Evolutionary conservation across 495 filamentous ascomycete species (phyloP).

Genomic region (Amniculicola lignicola): DNA sequence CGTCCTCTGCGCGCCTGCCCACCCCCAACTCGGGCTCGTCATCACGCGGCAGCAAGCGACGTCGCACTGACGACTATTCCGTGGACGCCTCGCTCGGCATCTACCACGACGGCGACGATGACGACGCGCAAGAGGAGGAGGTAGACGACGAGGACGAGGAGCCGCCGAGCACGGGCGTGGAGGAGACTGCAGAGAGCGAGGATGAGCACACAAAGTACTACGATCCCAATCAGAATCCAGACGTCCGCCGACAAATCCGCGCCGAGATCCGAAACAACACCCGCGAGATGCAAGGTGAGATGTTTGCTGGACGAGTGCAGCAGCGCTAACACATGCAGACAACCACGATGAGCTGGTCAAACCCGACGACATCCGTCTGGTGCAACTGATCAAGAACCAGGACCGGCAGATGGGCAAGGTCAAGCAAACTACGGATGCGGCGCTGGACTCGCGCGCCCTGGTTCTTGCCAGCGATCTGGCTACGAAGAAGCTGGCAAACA

Average conservation of each 20-base stretch:
- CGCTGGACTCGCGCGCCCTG: slow-evolving; percentile 79
- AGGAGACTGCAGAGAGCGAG: slow-evolving; percentile 9
- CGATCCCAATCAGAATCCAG: slow-evolving; percentile 82
- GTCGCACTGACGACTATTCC: slow-evolving; percentile 33
- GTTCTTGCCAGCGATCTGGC: slow-evolving; percentile 74
- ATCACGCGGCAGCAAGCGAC: slow-evolving; percentile 10
- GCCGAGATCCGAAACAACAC: slow-evolving; percentile 65
- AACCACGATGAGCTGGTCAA: slow-evolving; percentile 37
- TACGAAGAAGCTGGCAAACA: slow-evolving; percentile 65
- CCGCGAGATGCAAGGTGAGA: slow-evolving; percentile 60
- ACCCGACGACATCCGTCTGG: slow-evolving; percentile 41
- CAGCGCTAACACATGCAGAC: slow-evolving; percentile 17
- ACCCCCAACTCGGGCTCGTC: slow-evolving; percentile 13
- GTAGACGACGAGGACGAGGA: slow-evolving; percentile 48
- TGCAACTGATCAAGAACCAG: slow-evolving; percentile 59
- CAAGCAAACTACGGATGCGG: slow-evolving; percentile 90
- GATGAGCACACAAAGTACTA: slow-evolving; percentile 52
- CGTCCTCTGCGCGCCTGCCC: slow-evolving; percentile 3
- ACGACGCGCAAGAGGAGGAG: slow-evolving; percentile 47
- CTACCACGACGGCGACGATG: slow-evolving; percentile 48
- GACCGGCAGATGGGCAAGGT: slow-evolving; percentile 66
- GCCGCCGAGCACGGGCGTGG: slow-evolving; percentile 21
- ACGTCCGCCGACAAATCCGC: slow-evolving; percentile 69
- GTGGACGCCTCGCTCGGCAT: slow-evolving; percentile 44
- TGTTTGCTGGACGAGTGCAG: neutral